These are phyloP conservation scores for Thoreauomyces humboldtii DNA, from an alignment of 192 early-diverging fungal species.

Conservation along the genomic window DNA sequence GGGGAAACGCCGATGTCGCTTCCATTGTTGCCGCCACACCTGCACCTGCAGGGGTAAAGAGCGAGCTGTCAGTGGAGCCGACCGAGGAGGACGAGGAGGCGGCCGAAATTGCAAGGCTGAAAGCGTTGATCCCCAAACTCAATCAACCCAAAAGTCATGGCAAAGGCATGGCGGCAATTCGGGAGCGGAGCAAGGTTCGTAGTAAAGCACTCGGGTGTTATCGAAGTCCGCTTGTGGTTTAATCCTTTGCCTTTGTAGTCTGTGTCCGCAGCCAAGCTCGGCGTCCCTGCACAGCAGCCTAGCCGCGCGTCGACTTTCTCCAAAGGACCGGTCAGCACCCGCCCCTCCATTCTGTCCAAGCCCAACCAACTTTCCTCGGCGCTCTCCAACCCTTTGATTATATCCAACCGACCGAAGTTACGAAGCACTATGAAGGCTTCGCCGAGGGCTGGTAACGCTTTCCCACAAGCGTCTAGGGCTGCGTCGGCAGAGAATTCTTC, in stretches of 20 bases:
- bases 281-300: neutral
- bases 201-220: neutral
- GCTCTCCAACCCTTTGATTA: slow-evolving; percentile 10
- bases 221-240: too few species aligned
- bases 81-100: slow-evolving; percentile 22
- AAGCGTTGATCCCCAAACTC: slow-evolving; percentile 27
- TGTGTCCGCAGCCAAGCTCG: neutral
- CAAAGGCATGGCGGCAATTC: slow-evolving; percentile 4
- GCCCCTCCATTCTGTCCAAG: slow-evolving; percentile 7
- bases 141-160: slow-evolving; percentile 18
- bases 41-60: neutral
- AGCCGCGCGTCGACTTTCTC: neutral
- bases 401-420: slow-evolving; percentile 26
- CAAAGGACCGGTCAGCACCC: neutral
- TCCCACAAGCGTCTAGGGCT: neutral
- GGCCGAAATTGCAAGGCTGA: slow-evolving; percentile 28
- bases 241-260: neutral
- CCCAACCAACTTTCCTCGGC: neutral
- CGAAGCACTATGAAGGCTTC: slow-evolving; percentile 30
- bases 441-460: neutral
- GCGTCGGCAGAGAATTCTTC: neutral
- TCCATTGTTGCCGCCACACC: slow-evolving; percentile 20
- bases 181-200: slow-evolving; percentile 22
- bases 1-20: slow-evolving; percentile 28
- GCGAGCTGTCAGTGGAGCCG: neutral